phyloP scores from a whole-genome alignment of 441 rosid genomes.

The Raphanus hybrid region DNA sequence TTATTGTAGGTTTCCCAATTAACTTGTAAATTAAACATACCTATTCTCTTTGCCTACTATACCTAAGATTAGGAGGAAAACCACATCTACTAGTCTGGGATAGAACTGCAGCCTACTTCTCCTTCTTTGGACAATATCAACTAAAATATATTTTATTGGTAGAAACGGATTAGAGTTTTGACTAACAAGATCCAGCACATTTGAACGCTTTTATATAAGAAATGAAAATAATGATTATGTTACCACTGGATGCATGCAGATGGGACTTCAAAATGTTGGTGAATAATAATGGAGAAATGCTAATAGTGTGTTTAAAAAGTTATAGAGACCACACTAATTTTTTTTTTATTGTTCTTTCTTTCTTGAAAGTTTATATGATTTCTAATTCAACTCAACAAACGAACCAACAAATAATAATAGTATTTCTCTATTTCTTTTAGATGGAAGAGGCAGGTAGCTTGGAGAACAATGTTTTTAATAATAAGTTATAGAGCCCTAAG shows the following conservation, averaged over 20 bases:
- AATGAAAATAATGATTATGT: conserved; percentile 43
- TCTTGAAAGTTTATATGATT: conserved; percentile 21
- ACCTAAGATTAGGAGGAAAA: conserved; percentile 40
- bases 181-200: conserved; percentile 39
- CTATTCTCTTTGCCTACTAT: conserved; percentile 37
- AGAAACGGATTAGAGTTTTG: conserved; percentile 37
- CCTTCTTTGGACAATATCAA: not conserved
- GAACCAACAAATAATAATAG: conserved; percentile 15
- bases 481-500: not conserved
- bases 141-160: conserved; percentile 22
- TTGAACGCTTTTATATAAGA: conserved; percentile 6
- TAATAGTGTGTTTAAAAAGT: conserved; percentile 43
- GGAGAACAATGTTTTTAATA: not conserved
- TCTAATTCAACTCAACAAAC: conserved; percentile 23
- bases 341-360: conserved; percentile 13
- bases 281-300: conserved; percentile 39
- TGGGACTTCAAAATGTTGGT: conserved; percentile 40
- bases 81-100: conserved; percentile 34
- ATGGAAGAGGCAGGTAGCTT: conserved; percentile 21
- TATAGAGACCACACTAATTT: conserved; percentile 38
- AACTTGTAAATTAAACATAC: not conserved
- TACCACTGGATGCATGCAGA: conserved; percentile 49
- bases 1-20: conserved; percentile 29
- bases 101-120: conserved; percentile 34
- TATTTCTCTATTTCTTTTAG: not conserved